Base-by-base conservation (phyloP, 805 yeast species). In the Vanderwaltozyma verrucispora region DNA sequence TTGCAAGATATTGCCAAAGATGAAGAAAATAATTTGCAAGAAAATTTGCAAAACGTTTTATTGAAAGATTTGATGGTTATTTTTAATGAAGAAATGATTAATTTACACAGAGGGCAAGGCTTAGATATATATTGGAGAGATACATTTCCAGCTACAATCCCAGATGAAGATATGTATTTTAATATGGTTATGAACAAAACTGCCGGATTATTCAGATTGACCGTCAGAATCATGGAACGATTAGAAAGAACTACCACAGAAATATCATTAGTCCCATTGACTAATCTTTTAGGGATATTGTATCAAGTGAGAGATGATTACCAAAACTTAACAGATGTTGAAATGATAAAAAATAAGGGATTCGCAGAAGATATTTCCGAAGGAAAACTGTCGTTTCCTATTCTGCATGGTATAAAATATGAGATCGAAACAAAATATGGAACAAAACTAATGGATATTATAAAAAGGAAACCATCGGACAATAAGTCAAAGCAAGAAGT, bases 71-170 rank as follows among this genome's bases (percentile, higher is more conserved):
- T 64, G 3, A 45, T 56, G 49, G 53, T 54, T 16, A 68, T 77
- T 1, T 69, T 77, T 42, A 66, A 74, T 42, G 82, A 82, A 35
- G 96, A 88, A 49, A 67, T 88, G 75, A 56, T 83, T 36, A 78
- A 81, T 50, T 61, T 88, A 40, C 96, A 88, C 54, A 68, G 81
- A 33, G 97, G 97, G 5, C 97, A 88, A 63, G 94, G 95, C 0
- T 59, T 81, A 42, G 97, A 88, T 49, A 68, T 88, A 16, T 80
- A 77, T 56, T 88, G 96, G 96, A 67, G 96, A 44, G 95, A 86
- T 39, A 63, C 69, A 21, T 50, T 66, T 24, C 42, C 45, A 9
- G 33, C 39, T 15, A 40, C 47, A 13, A 67, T 80, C 33, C 92
- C 92, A 0, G 63, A 65, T 4, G 80, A 77, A 42, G 54, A 59